Evolutionary conservation across 306 rosid species (phyloP).

Genomic region (Vicia villosa): DNA sequence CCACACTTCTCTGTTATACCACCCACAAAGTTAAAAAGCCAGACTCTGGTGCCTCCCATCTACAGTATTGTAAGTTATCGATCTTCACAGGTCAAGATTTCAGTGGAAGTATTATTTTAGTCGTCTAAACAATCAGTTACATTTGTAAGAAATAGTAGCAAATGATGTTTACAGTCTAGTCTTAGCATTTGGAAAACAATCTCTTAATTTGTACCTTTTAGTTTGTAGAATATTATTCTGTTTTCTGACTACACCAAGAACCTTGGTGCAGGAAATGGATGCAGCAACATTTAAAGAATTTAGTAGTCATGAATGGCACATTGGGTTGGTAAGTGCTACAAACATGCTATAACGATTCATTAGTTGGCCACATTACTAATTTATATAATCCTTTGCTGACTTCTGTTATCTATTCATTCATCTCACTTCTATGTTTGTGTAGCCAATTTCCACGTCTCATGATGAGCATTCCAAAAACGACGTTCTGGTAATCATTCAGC

Average conservation of each 20-base stretch:
- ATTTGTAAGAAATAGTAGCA: too few species aligned
- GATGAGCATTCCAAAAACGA: conserved; percentile 55
- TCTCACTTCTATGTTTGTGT: conserved; percentile 20
- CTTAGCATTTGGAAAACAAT: conserved; percentile 12
- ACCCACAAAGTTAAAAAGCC: conserved; percentile 57
- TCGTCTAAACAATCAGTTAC: background rate
- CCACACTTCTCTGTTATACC: conserved; percentile 92
- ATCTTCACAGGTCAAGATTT: conserved; percentile 28
- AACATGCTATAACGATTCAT: conserved; percentile 19
- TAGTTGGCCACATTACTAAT: background rate
- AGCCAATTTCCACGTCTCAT: conserved; percentile 65
- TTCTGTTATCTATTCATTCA: conserved; percentile 15
- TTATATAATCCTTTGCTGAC: background rate
- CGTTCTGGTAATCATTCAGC: conserved; percentile 81
- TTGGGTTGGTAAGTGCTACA: conserved; percentile 75
- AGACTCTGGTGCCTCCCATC: conserved; percentile 70
- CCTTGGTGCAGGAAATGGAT: conserved; percentile 80
- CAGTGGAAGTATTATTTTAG: conserved; percentile 2
- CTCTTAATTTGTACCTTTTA: conserved; percentile 8
- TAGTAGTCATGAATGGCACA: conserved; percentile 75
- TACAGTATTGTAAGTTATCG: conserved; percentile 72
- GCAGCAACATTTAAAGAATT: conserved; percentile 85
- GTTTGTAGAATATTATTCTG: conserved; percentile 1
- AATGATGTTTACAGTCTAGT: too few species aligned
- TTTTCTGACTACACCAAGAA: conserved; percentile 25